Percentiles rank a stretch among this genome's conserved stretches.
Conservation (phyloP, 2,329 filamentous ascomycete species). For the Endothia cerciana region DNA sequence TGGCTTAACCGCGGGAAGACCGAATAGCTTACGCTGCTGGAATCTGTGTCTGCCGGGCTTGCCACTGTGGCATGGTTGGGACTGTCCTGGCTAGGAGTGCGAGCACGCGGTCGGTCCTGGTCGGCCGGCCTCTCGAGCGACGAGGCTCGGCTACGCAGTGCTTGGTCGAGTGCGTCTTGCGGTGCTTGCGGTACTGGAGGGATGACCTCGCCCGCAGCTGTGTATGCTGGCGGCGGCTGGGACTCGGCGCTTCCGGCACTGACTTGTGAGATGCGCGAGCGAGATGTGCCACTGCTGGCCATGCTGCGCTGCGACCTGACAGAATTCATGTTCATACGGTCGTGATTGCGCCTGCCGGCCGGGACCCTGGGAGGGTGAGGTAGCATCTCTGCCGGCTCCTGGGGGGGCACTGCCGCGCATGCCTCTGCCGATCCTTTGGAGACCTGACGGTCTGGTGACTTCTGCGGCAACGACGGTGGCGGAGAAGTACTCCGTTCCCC, state of each 20-base stretch:
- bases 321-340: slow-evolving; percentile 1
- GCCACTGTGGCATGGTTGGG: neutral
- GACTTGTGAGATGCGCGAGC: slow-evolving; percentile 9
- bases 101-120: neutral
- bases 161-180: neutral
- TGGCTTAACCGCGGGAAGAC: slow-evolving; percentile 11
- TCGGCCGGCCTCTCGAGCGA: slow-evolving; percentile 5
- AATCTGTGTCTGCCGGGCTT: slow-evolving; percentile 8
- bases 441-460: slow-evolving; percentile 1
- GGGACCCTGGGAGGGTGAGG: neutral
- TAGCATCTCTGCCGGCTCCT: slow-evolving; percentile 1
- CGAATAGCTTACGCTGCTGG: slow-evolving; percentile 11
- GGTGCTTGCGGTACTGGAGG: slow-evolving; percentile 10
- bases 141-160: slow-evolving; percentile 13
- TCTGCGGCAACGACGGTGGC: slow-evolving; percentile 5
- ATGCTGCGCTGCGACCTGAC: slow-evolving; percentile 15
- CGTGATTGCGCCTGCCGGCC: neutral
- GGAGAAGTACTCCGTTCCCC: neutral
- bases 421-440: neutral
- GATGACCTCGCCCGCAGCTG: slow-evolving; percentile 10
- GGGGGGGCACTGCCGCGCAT: neutral
- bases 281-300: slow-evolving; percentile 6
- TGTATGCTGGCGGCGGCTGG: slow-evolving; percentile 21
- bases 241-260: slow-evolving; percentile 18
- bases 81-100: neutral